phyloP scores from a whole-genome alignment of 2,329 filamentous ascomycete species.

The Fusarium sp. region DNA sequence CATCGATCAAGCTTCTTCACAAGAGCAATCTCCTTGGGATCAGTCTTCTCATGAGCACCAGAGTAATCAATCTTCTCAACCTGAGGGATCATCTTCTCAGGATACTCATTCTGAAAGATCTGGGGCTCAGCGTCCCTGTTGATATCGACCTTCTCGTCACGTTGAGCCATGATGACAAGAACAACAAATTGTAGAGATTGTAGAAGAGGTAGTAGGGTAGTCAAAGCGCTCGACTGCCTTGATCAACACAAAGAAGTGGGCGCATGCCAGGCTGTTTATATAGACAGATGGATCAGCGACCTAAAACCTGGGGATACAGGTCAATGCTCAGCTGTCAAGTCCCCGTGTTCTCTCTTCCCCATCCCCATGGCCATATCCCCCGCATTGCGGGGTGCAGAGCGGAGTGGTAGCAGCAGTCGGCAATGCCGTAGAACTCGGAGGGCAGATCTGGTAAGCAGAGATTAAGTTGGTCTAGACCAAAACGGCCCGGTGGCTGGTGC shows the following conservation, averaged over 20 bases:
- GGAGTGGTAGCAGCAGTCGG: background rate
- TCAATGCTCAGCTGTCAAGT: background rate
- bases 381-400: conserved; percentile 32
- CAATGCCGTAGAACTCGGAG: background rate
- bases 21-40: conserved; percentile 42
- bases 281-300: background rate
- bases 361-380: conserved; percentile 11
- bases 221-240: conserved; percentile 34
- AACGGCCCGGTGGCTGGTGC: background rate
- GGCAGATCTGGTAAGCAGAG: conserved; percentile 21
- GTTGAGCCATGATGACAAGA: conserved; percentile 15
- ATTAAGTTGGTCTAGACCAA: conserved; percentile 33
- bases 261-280: conserved; percentile 18
- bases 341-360: conserved; percentile 7
- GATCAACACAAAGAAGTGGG: background rate
- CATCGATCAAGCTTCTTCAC: conserved; percentile 42
- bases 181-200: background rate
- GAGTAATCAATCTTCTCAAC: conserved; percentile 41
- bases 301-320: conserved; percentile 1
- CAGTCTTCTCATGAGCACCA: conserved; percentile 43
- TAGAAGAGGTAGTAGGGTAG: conserved; percentile 3
- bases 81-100: conserved; percentile 29
- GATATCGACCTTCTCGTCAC: conserved; percentile 20
- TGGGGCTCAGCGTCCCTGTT: conserved; percentile 28
- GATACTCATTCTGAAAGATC: conserved; percentile 35